Evolutionary conservation across 345 rosid species (phyloP).

Genomic region (Linum lewisii): DNA sequence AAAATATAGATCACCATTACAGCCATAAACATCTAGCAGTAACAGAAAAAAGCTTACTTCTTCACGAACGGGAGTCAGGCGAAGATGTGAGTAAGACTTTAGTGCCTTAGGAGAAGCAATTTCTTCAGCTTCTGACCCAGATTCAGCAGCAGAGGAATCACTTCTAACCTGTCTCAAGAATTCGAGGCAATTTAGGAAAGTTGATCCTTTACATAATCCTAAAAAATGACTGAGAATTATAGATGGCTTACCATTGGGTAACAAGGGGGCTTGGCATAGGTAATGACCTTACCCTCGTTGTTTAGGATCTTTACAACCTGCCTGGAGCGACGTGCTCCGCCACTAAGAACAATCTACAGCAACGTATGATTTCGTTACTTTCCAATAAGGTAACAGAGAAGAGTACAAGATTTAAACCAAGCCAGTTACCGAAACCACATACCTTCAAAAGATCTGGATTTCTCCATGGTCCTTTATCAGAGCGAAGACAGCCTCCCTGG

Average conservation of each 20-base stretch:
- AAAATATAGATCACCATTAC: too few relatives aligned
- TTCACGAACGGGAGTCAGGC: constrained; percentile 94
- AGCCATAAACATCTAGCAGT: neutral
- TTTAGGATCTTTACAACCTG: constrained; percentile 88
- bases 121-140: constrained; percentile 99
- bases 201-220: neutral
- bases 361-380: constrained; percentile 8
- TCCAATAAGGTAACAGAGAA: constrained; percentile 7
- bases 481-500: constrained; percentile 87
- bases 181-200: neutral
- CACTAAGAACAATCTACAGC: constrained; percentile 73
- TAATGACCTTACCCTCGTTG: constrained; percentile 88
- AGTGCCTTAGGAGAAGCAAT: constrained; percentile 79
- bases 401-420: neutral
- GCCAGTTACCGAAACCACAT: neutral
- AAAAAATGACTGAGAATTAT: constrained; percentile 2
- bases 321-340: constrained; percentile 63
- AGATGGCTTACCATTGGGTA: constrained; percentile 50
- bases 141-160: constrained; percentile 97
- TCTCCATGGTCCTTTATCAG: constrained; percentile 99
- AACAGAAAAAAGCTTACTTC: constrained; percentile 46
- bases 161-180: constrained; percentile 56
- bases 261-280: constrained; percentile 73
- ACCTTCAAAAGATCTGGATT: constrained; percentile 74
- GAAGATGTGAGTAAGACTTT: constrained; percentile 71